Percentiles rank a stretch among this genome's conserved stretches.
These are phyloP conservation scores for Aspergillus sp. DNA, from an alignment of 2,329 filamentous ascomycete genomes.

Conservation along the genomic window DNA sequence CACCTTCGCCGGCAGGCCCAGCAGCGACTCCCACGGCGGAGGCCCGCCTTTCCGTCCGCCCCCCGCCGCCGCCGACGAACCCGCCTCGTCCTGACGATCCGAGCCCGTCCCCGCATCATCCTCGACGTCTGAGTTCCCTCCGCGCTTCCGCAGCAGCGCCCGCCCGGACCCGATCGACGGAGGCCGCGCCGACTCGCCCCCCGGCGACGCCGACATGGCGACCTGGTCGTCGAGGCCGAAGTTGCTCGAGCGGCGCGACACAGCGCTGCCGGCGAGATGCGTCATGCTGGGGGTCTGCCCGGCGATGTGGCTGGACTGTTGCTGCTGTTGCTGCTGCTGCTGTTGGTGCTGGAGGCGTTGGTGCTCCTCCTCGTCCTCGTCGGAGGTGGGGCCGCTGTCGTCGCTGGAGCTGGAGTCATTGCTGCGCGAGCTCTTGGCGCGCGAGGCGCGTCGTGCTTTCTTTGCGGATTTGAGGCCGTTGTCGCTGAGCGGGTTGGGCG, in stretches of 20 bases:
- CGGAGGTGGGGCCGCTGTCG: slow-evolving; percentile 37
- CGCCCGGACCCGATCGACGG: slow-evolving; percentile 35
- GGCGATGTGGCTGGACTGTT: not conserved
- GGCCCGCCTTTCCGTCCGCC: slow-evolving; percentile 24
- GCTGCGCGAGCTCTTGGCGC: slow-evolving; percentile 30
- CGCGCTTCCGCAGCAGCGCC: slow-evolving; percentile 27
- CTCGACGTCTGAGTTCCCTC: slow-evolving; percentile 32
- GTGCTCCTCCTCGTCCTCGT: slow-evolving; percentile 39
- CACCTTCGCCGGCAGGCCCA: slow-evolving; percentile 72
- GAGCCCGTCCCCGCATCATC: slow-evolving; percentile 30
- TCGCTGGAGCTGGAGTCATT: slow-evolving; percentile 42
- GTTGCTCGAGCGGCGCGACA: slow-evolving; percentile 30
- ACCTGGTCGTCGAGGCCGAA: slow-evolving; percentile 33
- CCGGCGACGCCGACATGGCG: slow-evolving; percentile 26
- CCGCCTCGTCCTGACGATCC: slow-evolving; percentile 27
- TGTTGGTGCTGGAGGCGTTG: slow-evolving; percentile 12
- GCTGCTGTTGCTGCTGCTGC: not conserved
- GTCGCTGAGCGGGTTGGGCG: slow-evolving; percentile 54
- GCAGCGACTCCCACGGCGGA: slow-evolving; percentile 58
- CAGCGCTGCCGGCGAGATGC: slow-evolving; percentile 23
- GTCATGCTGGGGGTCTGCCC: slow-evolving; percentile 5
- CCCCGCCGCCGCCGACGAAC: slow-evolving; percentile 13
- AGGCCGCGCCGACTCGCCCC: slow-evolving; percentile 29
- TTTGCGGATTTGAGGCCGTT: slow-evolving; percentile 35
- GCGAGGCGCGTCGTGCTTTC: slow-evolving; percentile 34